Base-by-base conservation (phyloP, 495 filamentous ascomycete species). In the Penicillium canescens region DNA sequence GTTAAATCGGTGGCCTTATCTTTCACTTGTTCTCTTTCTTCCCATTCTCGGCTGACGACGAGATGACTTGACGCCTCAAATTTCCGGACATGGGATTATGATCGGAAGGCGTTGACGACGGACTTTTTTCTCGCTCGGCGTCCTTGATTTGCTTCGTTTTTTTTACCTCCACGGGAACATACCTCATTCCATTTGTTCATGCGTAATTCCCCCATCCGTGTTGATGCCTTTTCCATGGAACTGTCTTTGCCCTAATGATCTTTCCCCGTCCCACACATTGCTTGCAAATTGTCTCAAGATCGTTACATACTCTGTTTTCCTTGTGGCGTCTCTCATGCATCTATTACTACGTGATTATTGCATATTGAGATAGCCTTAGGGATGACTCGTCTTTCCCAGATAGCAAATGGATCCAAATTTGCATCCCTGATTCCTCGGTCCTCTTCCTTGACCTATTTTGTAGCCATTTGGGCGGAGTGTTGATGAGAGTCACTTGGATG, bases 61-160 rank as follows among this genome's bases (percentile, higher is more conserved):
- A 40, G 48, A 67, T 59, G 61, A 66, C 55, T 64, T 56, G 49
- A 63, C 60, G 58, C 57, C 60, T 24, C 21, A 16, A 55, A 57
- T 40, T 56, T 59, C 59, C 50, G 52, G 46, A 52, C 55, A 54
- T 57, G 47, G 26, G 49, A 50, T 60, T 14, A 46, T 47, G 54
- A 51, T 63, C 57, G 57, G 63, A 55, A 49, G 63, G 60, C 60
- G 60, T 63, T 62, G 47, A 31, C 42, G 51, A 52, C 39, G 56
- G 45, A 52, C 52, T 47, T n/a, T 18, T 34, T 54, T 55, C 47
- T 53, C 46, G 6, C 31, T 49, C 35, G 60, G 59, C 59, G 59
- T 65, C 57, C 57, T 52, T 50, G 35, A 43, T 53, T 52, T 43
- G 43, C 48, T 51, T 56, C 48, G 33, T 49, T 57, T 54, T 46